Evolutionary conservation across 225 moss, liverwort and hornwort genomes (phyloP).

Genomic region (Pseudoscleropodium purum): DNA sequence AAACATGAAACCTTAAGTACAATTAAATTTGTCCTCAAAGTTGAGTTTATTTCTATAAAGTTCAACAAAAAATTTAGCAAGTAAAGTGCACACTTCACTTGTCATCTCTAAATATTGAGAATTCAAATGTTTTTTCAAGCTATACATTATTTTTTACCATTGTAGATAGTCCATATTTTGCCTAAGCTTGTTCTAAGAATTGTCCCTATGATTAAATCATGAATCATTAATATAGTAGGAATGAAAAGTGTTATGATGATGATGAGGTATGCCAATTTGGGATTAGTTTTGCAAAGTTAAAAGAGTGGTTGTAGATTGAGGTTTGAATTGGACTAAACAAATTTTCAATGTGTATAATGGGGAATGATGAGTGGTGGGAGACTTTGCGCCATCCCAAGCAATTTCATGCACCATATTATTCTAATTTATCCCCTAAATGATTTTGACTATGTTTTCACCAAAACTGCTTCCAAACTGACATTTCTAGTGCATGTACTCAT

Average conservation of each 20-base stretch:
- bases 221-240: rapidly evolving
- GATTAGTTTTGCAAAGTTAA: rapidly evolving
- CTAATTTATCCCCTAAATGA: too few relatives aligned
- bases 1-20: rapidly evolving
- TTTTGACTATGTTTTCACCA: too few relatives aligned
- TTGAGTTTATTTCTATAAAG: background rate
- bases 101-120: rapidly evolving
- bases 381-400: background rate
- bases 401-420: background rate
- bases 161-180: background rate
- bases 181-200: background rate
- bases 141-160: background rate
- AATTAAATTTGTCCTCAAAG: background rate
- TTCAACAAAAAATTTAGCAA: background rate
- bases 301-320: background rate
- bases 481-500: too few relatives aligned
- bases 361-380: background rate
- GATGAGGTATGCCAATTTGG: background rate
- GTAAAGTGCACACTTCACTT: background rate
- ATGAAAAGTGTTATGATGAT: rapidly evolving
- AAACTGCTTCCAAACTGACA: too few relatives aligned
- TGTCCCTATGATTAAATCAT: background rate
- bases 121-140: background rate
- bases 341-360: background rate
- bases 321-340: background rate